Percentiles rank a stretch among this genome's conserved stretches.
These are phyloP conservation scores for Rhizopogon rudus DNA, from an alignment of 768 basidiomycete species.

Conservation along the genomic window DNA sequence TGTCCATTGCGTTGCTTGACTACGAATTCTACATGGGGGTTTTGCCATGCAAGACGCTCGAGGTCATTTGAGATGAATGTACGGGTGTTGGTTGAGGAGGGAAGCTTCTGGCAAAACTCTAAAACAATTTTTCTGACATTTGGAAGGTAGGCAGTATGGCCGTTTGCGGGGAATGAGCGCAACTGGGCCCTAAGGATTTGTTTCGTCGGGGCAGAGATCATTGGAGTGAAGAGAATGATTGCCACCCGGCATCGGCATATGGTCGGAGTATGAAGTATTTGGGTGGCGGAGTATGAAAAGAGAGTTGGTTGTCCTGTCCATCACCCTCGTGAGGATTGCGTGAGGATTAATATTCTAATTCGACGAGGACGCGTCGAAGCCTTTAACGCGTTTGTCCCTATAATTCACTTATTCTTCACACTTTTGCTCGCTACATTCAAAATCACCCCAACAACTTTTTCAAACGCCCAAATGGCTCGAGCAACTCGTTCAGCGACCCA, in stretches of 20 bases:
- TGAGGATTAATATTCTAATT: conserved; percentile 13
- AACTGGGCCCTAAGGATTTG: conserved; percentile 43
- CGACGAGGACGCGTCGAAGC: conserved; percentile 17
- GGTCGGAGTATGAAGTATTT: conserved; percentile 7
- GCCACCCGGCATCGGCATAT: conserved; percentile 20
- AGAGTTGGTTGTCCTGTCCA: background rate
- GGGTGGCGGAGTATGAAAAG: conserved; percentile 24
- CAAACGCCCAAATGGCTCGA: conserved; percentile 51
- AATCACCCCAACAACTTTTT: conserved; percentile 2
- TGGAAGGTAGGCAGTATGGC: conserved; percentile 68
- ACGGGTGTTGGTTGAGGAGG: conserved; percentile 69
- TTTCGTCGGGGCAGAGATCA: conserved; percentile 21
- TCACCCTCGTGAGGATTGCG: conserved; percentile 5
- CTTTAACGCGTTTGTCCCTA: conserved; percentile 17
- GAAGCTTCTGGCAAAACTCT: conserved; percentile 83
- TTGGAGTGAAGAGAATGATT: background rate
- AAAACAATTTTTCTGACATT: conserved; percentile 84
- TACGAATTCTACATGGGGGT: conserved; percentile 85
- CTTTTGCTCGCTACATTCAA: conserved; percentile 10
- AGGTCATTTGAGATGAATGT: conserved; percentile 62
- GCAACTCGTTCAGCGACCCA: conserved; percentile 65
- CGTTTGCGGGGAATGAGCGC: conserved; percentile 65
- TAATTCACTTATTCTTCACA: conserved; percentile 23
- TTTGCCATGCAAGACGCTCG: conserved; percentile 56
- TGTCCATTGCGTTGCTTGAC: conserved; percentile 69